phyloP scores from a whole-genome alignment of 352 stramenopile species.

The Pythium plurisporium region DNA sequence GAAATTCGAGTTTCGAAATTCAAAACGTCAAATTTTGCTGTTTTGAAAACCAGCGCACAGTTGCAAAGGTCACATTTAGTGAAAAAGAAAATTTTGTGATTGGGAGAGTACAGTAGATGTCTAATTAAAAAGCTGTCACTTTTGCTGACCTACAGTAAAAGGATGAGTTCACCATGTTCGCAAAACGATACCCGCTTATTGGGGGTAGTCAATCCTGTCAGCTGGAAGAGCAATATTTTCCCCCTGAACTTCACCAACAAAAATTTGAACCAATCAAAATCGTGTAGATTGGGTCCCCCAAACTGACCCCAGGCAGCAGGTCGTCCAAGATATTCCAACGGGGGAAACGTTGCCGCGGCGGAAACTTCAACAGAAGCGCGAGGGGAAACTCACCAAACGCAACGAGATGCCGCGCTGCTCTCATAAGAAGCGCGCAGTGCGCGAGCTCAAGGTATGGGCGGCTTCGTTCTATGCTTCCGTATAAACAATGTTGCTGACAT shows the following conservation, averaged over 20 bases:
- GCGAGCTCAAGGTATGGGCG: not conserved
- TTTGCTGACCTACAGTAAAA: not conserved
- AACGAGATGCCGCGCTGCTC: no score
- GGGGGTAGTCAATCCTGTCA: not conserved
- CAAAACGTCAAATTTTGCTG: constrained; percentile 15
- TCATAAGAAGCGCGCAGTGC: no score
- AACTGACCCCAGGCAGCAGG: no score
- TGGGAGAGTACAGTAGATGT: not conserved
- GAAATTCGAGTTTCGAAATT: constrained; percentile 34
- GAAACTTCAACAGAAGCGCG: not conserved
- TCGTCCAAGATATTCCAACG: no score
- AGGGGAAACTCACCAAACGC: not conserved
- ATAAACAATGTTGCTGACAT: not conserved
- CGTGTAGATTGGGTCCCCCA: no score
- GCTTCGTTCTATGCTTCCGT: not conserved
- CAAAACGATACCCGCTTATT: no score
- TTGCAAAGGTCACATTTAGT: no score
- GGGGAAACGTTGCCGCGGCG: not conserved
- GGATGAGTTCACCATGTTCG: no score
- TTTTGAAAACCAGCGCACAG: constrained; percentile 5
- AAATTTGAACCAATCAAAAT: not conserved
- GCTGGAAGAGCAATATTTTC: not conserved
- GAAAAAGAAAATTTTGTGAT: constrained; percentile 4
- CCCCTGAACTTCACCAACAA: not conserved
- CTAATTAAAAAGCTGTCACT: not conserved